Percentiles rank a stretch among this genome's conserved stretches.
These are phyloP conservation scores for Eucalyptus grandis DNA, from an alignment of 345 rosid genomes.

Conservation along the genomic window DNA sequence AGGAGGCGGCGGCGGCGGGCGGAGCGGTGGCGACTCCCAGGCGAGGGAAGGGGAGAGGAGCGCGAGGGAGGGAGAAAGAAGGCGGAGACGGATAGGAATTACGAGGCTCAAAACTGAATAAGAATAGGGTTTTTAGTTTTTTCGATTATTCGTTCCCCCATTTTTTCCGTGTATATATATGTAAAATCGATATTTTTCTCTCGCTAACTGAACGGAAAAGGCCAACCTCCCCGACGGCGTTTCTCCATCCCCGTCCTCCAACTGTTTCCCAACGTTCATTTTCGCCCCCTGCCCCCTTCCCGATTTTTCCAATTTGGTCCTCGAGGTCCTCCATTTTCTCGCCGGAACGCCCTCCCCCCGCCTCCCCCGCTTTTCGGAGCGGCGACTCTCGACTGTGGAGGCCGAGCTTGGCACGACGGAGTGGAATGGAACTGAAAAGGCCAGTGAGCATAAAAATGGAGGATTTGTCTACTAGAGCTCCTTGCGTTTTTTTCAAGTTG, in stretches of 20 bases:
- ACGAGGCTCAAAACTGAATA: conserved; percentile 43
- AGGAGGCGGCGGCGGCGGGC: neutral
- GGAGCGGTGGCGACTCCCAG: neutral
- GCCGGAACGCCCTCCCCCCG: neutral
- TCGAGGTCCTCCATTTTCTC: neutral
- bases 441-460: neutral
- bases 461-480: neutral
- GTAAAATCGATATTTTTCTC: neutral
- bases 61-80: neutral
- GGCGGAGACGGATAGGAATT: conserved; percentile 7
- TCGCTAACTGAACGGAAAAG: neutral
- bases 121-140: conserved; percentile 29
- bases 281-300: neutral
- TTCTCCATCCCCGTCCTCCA: neutral
- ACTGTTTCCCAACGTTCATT: neutral
- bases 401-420: neutral
- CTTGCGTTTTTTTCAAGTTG: fast-evolving
- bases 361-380: neutral
- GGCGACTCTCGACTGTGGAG: neutral
- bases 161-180: neutral
- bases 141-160: neutral
- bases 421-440: neutral
- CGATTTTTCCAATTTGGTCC: neutral
- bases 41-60: neutral
- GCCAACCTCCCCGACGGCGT: neutral